Base-by-base conservation (phyloP, 2,329 filamentous ascomycete genomes). In the Xylaria sp. region DNA sequence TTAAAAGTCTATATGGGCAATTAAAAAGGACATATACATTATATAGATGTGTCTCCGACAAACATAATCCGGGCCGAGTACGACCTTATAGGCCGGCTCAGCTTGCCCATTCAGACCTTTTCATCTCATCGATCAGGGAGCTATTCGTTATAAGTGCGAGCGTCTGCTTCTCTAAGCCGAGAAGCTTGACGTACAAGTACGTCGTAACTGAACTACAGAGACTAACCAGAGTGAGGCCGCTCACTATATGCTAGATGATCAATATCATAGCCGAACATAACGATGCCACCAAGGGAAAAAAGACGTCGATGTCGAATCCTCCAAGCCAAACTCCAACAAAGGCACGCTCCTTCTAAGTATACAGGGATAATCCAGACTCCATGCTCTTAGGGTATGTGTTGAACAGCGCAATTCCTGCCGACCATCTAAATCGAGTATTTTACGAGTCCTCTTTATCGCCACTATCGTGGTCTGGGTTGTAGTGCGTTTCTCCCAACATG, bases 401-500 rank as follows among this genome's bases (percentile, higher is more conserved):
- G 45, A 65, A 61, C 13, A 60, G 41, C 45, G 46, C 55, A 63
- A 65, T 62, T 60, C 34, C 20, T 64, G 48, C n/a, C 30, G 28
- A 23, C 15, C 12, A 57, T 52, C 48, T 65, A 62, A 55, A 30
- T 43, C 20, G 8, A 39, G 1, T 63, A 20, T 23, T 60, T 72
- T 66, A 76, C 53, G 73, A 76, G 67, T 71, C 72, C 23, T 72
- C 72, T 66, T 78, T 81, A 28, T 80, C 80, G 58, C 74, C 73
- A 39, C 73, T 76, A 63, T 89, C 85, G 63, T 89, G 82, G 50
- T 93, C 90, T 1, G 90, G 90, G 30, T 89, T 87, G 74, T 92
- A 92, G 74, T 83, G 91, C 39, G 90, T 93, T 79, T 91, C 90
- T 25, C 90, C 90, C 20, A 93, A 79, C 83, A 91, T 85, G 18